Base-by-base conservation (phyloP, 2,329 filamentous ascomycete species). In the Ascochyta fabae region DNA sequence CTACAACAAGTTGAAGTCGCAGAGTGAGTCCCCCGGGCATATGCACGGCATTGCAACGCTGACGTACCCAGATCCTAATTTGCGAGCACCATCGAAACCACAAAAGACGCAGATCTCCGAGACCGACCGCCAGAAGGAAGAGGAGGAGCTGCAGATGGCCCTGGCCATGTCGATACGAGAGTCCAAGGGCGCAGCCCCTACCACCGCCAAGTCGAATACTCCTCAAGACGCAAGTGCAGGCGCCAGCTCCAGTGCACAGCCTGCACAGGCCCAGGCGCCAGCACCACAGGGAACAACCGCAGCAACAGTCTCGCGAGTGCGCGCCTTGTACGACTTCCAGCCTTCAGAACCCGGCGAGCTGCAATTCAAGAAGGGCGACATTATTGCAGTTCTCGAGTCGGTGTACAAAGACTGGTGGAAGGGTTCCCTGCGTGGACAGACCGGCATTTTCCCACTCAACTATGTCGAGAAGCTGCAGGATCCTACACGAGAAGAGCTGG, bases 371-470 rank as follows among this genome's bases (percentile, higher is more conserved):
- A 96, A 96, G 79, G 94, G 95, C 26, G 95, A 99, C 73, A 89
- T 98, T 36, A 99, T 99, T 75, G 94, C 95, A 1, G 95, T 99
- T 15, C 83, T 99, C 36, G 95, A 98, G 77, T 97, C 93, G 1
- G 95, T 98, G 1, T 99, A 96, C 80, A 99, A 98, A 77, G 95
- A 99, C 76, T 99, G 95, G 95, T 99, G 95, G 95, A 94, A 96
- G 67, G 95, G 95, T 1, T 96, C 93, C 38, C 80, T 99, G 56
- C 88, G 93, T 72, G 95, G 95, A 19, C 92, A 97, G 76, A 97
- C 92, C 6, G 95, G 95, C 66, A 99, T 99, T 62, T 99, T 99
- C 77, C 95, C 95, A 6, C 84, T 99, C 62, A 99, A 99, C 79
- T 99, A 99, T 71, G 95, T 99, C 15, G 95, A 99, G 79, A 99